Base-by-base conservation (phyloP, 176 grass and related monocot genomes). In the Musa beccarii region DNA sequence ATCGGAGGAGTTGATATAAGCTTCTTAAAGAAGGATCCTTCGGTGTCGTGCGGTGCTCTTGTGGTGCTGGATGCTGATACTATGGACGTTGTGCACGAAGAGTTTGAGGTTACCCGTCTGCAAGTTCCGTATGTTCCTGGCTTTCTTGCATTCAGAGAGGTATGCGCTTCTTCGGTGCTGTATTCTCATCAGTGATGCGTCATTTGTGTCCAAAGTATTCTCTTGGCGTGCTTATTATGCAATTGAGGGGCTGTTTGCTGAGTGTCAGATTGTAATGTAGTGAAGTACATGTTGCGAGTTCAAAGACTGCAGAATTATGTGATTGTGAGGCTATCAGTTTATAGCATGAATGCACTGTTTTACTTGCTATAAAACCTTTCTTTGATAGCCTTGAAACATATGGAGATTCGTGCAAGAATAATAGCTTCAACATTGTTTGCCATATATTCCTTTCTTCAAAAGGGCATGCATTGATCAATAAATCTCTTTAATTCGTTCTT, bases 131-230 rank as follows among this genome's bases (percentile, higher is more conserved):
- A 98, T 21, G 77, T 93, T 82, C 88, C 90, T 14, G 88, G 90
- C 49, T 98, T 98, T 77, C 94, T 98, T 85, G 94, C 94, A 79
- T 98, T 98, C 76, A 96, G 92, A 83, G 92, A 96, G 87, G 92
- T 69, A 69, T 69, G 49, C 2, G 10, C 6, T 20, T 49, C 14
- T 9, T 34, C 9, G 29, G 20, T 49, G 10, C 4, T 51, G 23
- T 43, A 69, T 17, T 69, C 34, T 69, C 23, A 25, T 22, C 23
- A 68, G 29, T 14, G 10, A 29, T 43, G 24, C 24, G 34, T 34
- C 14, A 43, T 34, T 68, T 26, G 26, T 3, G 21, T 12, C 24
- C 0, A 26, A 66, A 6, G 34, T 43, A 43, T 43, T 43, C 34
- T 43, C 34, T 43, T 43, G 34, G 34, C 34, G 34, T 43, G 34